phyloP scores from a whole-genome alignment of 164 flowering plant genomes.

The Annona cherimola region DNA sequence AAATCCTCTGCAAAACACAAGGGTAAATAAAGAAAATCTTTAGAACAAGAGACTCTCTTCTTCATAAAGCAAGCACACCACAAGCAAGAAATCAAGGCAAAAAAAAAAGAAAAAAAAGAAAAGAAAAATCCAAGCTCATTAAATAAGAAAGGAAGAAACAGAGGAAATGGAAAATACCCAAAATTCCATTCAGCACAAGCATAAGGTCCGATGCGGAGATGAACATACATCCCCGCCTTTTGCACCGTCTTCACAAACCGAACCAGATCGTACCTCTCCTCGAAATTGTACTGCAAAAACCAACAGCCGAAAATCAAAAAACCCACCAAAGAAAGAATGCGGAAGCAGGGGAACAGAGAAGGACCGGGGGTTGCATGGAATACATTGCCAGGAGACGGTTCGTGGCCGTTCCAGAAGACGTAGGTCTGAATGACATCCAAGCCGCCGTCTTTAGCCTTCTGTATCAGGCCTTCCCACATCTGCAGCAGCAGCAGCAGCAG shows the following conservation, averaged over 20 bases:
- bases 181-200: conserved; percentile 91
- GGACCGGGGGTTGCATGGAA: not conserved
- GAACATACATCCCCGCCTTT: conserved; percentile 61
- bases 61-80: not conserved
- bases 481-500: not conserved
- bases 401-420: conserved; percentile 79
- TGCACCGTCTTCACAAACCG: conserved; percentile 64
- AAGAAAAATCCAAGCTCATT: not conserved
- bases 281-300: conserved; percentile 54
- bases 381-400: conserved; percentile 70
- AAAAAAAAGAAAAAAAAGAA: not conserved
- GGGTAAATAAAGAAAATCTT: conserved; percentile 1
- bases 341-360: not conserved
- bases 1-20: conserved; percentile 57
- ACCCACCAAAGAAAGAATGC: not conserved
- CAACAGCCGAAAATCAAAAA: not conserved
- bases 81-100: not conserved
- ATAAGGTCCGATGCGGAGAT: conserved; percentile 88
- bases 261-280: conserved; percentile 66
- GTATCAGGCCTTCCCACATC: conserved; percentile 27
- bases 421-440: conserved; percentile 23
- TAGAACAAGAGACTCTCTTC: conserved; percentile 6
- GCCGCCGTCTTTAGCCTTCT: conserved; percentile 23
- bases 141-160: not conserved
- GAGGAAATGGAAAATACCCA: conserved; percentile 43